phyloP scores from a whole-genome alignment of 305 asterid species.

The Fraxinus angustifolia region DNA sequence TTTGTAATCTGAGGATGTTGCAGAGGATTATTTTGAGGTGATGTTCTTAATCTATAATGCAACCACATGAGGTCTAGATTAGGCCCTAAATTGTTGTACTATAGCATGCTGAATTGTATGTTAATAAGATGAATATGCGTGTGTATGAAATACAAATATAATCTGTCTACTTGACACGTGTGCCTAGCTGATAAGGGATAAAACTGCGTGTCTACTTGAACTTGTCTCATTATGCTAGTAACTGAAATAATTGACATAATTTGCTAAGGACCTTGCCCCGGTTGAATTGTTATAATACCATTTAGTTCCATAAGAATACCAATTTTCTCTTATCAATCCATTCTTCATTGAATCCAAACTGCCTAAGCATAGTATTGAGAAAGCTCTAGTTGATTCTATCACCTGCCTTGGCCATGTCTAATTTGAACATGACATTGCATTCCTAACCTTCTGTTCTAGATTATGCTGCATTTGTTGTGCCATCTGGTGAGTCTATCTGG shows the following conservation, averaged over 20 bases:
- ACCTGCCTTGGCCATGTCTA: neutral
- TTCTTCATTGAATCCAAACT: neutral
- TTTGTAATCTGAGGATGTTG: neutral
- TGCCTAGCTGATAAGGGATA: neutral
- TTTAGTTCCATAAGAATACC: neutral
- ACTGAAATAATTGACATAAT: neutral
- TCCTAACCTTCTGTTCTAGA: neutral
- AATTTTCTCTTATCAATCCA: neutral
- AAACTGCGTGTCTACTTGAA: neutral
- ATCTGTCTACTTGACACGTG: neutral
- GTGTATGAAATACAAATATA: neutral
- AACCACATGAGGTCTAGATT: neutral
- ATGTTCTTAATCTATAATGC: neutral
- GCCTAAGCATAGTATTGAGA: neutral
- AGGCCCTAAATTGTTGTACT: neutral
- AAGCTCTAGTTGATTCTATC: neutral
- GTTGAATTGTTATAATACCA: neutral
- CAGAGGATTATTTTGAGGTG: neutral
- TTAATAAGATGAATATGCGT: neutral
- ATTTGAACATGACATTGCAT: neutral
- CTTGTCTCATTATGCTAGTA: neutral
- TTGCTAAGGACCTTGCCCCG: neutral
- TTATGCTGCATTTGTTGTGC: neutral
- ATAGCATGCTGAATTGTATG: neutral
- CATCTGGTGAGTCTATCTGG: neutral